Conservation (phyloP, 768 basidiomycete species). For the Fistulinella prunicolor region DNA sequence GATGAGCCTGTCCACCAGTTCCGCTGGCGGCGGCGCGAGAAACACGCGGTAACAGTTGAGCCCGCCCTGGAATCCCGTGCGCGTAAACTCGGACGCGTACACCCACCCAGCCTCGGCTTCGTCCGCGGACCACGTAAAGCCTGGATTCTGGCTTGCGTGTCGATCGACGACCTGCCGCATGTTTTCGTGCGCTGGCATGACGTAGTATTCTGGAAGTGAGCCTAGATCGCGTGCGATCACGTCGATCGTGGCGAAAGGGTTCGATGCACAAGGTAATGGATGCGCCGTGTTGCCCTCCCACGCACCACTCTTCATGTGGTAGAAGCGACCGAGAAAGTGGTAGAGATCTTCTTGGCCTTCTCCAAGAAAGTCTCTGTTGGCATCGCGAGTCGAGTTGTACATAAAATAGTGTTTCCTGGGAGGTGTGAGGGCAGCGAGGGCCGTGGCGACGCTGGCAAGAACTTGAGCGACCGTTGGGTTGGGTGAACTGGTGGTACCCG, state of each 20-base stretch:
- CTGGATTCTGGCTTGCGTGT: conserved; percentile 30
- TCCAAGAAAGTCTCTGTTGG: conserved; percentile 44
- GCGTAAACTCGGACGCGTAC: conserved; percentile 46
- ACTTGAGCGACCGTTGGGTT: conserved; percentile 5
- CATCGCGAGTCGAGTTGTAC: conserved; percentile 47
- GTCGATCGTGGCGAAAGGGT: conserved; percentile 18
- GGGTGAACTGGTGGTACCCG: conserved; percentile 6
- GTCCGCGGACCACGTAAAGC: conserved; percentile 45
- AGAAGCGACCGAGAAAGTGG: conserved; percentile 24
- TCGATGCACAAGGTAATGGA: conserved; percentile 34
- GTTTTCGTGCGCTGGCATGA: conserved; percentile 52
- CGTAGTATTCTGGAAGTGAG: conserved; percentile 54
- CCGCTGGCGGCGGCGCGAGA: conserved; percentile 29
- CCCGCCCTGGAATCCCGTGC: conserved; percentile 64
- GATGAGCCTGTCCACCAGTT: conserved; percentile 39
- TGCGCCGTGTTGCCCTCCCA: conserved; percentile 43
- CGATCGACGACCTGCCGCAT: conserved; percentile 49
- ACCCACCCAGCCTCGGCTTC: conserved; percentile 40
- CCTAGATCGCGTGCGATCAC: conserved; percentile 35
- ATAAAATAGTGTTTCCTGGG: conserved; percentile 57
- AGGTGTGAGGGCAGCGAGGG: conserved; percentile 41
- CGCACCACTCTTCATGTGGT: conserved; percentile 57
- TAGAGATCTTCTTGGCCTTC: conserved; percentile 16
- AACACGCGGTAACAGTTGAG: conserved; percentile 53
- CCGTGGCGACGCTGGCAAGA: conserved; percentile 4